A percentile compares a stretch with the other conserved stretches of the same genome.
phyloP scores from a whole-genome alignment of 768 basidiomycete genomes.

The Xerocomus brunneocitrinus region DNA sequence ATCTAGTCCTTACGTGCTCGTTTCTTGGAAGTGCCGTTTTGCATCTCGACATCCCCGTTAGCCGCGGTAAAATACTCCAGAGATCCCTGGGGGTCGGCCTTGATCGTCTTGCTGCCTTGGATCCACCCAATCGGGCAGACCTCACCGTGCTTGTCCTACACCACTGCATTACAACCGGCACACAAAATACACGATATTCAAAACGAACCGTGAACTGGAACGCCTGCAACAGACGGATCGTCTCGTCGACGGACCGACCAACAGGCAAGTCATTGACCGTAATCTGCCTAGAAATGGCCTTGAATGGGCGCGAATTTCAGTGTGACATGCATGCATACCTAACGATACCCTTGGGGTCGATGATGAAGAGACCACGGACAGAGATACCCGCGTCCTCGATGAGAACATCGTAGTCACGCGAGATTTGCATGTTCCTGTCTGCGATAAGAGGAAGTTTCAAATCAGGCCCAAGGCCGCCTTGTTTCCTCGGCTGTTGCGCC shows the following conservation, averaged over 20 bases:
- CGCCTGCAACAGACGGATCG: conserved; percentile 83
- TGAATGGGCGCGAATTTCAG: background rate
- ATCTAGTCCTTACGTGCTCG: conserved; percentile 50
- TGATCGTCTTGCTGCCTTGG: conserved; percentile 78
- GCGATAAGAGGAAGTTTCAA: conserved; percentile 81
- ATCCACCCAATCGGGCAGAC: conserved; percentile 93
- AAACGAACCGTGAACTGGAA: conserved; percentile 81
- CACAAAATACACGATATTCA: background rate
- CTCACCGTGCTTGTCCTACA: conserved; percentile 78
- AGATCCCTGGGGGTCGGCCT: conserved; percentile 66
- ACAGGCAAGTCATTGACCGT: conserved; percentile 92
- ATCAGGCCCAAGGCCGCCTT: conserved; percentile 88
- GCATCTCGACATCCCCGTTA: conserved; percentile 25
- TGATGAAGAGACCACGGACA: conserved; percentile 81
- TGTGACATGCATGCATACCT: conserved; percentile 36
- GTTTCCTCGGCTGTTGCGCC: conserved; percentile 74
- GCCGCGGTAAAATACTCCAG: conserved; percentile 64
- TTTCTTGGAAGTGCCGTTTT: conserved; percentile 49
- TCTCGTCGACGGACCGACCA: conserved; percentile 94
- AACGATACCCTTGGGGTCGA: conserved; percentile 77
- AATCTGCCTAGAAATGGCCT: conserved; percentile 54
- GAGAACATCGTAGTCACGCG: conserved; percentile 83
- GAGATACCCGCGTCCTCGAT: conserved; percentile 86
- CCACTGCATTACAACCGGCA: background rate
- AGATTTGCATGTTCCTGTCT: conserved; percentile 73